Conservation (phyloP, 352 stramenopile genomes). For the Phytopythium cucurbitacearum region DNA sequence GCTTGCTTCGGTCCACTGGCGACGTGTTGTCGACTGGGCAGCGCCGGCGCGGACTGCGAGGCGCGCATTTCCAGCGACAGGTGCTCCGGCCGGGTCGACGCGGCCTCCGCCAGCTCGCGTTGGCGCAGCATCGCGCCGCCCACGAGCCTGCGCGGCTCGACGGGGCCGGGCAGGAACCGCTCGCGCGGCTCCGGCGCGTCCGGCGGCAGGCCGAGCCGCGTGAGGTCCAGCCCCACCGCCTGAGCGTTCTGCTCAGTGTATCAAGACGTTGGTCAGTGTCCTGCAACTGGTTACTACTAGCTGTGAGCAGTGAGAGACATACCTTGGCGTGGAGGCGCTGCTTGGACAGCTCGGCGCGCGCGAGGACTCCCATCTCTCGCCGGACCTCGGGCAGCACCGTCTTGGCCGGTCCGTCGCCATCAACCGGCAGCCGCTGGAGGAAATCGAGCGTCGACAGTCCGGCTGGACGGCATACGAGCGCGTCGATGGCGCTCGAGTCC, state of each 20-base stretch:
- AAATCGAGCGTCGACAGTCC: conserved; percentile 62
- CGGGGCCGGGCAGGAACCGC: conserved; percentile 32
- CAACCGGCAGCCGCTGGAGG: conserved; percentile 28
- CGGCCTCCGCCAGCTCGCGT: not conserved
- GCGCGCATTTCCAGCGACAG: not conserved
- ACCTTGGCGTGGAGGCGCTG: conserved; percentile 11
- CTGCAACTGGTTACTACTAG: not conserved
- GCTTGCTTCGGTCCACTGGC: not conserved
- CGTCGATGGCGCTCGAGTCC: conserved; percentile 18
- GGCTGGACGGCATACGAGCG: conserved; percentile 17
- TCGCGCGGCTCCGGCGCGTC: not conserved
- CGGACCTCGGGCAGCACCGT: conserved; percentile 21
- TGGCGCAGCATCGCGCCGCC: conserved; percentile 31
- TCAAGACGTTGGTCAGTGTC: conserved; percentile 5
- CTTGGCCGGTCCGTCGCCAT: conserved; percentile 3
- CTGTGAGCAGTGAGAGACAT: not conserved
- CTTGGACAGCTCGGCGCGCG: conserved; percentile 10
- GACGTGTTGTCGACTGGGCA: not conserved
- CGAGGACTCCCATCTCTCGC: conserved; percentile 43
- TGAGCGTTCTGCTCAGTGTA: conserved; percentile 12
- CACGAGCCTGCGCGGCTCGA: conserved; percentile 31
- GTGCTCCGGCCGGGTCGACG: not conserved
- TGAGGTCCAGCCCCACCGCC: conserved; percentile 9
- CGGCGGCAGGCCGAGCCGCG: not conserved
- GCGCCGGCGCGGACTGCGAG: conserved; percentile 1